Conservation (phyloP, 768 basidiomycete species). For the Amanita rimosa region DNA sequence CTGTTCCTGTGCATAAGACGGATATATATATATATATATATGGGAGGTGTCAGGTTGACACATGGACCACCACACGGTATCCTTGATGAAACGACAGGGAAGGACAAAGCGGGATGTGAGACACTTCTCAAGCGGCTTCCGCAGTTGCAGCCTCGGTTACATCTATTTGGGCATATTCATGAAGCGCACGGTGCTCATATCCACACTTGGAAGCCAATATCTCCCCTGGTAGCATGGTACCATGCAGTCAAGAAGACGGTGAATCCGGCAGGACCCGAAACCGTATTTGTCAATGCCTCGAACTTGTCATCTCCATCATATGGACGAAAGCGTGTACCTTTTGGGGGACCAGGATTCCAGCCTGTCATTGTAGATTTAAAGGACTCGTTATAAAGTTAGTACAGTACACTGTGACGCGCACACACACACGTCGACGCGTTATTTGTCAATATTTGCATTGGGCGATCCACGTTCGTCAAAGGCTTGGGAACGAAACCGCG, state of each 20-base stretch:
- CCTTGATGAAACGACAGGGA: slow-evolving; percentile 32
- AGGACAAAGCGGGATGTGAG: slow-evolving; percentile 37
- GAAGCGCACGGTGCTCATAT: slow-evolving; percentile 42
- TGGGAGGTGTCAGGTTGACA: slow-evolving; percentile 27
- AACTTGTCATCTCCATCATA: slow-evolving; percentile 23
- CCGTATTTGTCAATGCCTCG: slow-evolving; percentile 36
- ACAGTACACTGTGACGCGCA: too few relatives aligned
- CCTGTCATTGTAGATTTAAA: slow-evolving; percentile 33
- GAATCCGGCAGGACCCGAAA: slow-evolving; percentile 9
- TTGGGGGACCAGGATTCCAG: slow-evolving; percentile 31
- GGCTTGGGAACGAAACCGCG: not conserved
- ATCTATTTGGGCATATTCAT: slow-evolving; percentile 61
- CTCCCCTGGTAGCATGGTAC: too few relatives aligned
- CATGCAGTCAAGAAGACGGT: not conserved
- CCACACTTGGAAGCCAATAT: slow-evolving; percentile 30
- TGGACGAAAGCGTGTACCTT: slow-evolving; percentile 12
- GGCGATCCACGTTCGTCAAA: not conserved
- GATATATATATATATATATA: too few relatives aligned
- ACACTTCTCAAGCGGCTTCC: slow-evolving; percentile 29
- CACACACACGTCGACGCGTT: slow-evolving; percentile 2
- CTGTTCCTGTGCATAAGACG: not conserved
- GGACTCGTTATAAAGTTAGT: too few relatives aligned
- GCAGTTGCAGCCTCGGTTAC: slow-evolving; percentile 29
- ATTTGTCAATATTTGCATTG: slow-evolving; percentile 1
- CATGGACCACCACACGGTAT: slow-evolving; percentile 46